Conservation (phyloP, 495 filamentous ascomycete species). For the Amniculicola lignicola region DNA sequence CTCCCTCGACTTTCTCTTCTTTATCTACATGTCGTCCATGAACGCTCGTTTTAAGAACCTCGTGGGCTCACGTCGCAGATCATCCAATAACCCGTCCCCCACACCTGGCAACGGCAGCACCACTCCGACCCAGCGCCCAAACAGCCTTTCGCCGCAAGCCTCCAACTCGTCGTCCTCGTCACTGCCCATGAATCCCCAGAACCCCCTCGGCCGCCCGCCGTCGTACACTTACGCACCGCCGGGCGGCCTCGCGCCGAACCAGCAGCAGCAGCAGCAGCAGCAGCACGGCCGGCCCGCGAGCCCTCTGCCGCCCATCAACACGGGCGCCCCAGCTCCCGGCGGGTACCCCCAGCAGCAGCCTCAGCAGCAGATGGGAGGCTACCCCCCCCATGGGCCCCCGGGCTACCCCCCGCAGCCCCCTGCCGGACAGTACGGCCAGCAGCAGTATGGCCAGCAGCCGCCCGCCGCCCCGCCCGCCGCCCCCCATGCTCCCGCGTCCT, state of each 20-base stretch:
- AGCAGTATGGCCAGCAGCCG: conserved; percentile 30
- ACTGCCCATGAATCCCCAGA: conserved; percentile 40
- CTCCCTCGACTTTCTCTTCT: neutral
- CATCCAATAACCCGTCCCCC: conserved; percentile 38
- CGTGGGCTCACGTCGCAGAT: conserved; percentile 40
- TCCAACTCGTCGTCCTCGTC: conserved; percentile 31
- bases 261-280: conserved; percentile 34
- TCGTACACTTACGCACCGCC: conserved; percentile 45
- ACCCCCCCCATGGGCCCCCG: conserved; percentile 34
- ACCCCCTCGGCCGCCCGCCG: conserved; percentile 42
- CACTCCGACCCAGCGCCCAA: conserved; percentile 27
- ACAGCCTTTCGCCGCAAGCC: conserved; percentile 35
- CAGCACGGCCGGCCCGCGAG: conserved; percentile 38
- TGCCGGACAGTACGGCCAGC: conserved; percentile 14
- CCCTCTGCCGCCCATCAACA: conserved; percentile 37
- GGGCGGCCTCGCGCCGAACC: conserved; percentile 28
- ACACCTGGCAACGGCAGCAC: conserved; percentile 15
- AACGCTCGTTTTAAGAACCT: conserved; percentile 40
- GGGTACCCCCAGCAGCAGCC: conserved; percentile 30
- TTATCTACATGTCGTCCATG: conserved; percentile 30
- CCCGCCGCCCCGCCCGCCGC: conserved; percentile 24
- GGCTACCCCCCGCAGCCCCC: conserved; percentile 39
- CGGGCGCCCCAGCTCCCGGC: conserved; percentile 37
- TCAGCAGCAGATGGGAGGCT: conserved; percentile 28
- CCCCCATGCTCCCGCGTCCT: conserved; percentile 18